Evolutionary conservation across 192 early-diverging fungal genomes (phyloP).

Genomic region (Diversispora eburnea): DNA sequence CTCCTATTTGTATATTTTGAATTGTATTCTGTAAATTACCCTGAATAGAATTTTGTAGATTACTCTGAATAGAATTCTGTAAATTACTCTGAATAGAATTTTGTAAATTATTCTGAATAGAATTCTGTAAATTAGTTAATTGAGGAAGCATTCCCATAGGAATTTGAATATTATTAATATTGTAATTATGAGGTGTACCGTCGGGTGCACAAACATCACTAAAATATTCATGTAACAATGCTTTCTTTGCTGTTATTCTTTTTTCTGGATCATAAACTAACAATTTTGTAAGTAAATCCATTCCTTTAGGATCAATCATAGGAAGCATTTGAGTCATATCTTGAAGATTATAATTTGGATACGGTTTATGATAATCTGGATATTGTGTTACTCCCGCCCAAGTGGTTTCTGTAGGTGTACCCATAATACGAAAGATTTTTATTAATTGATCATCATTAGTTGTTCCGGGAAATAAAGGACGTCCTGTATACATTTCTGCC

Average conservation of each 20-base stretch:
- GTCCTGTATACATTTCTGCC: conserved; percentile 85
- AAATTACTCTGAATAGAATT: no score
- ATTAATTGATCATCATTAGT: conserved; percentile 78
- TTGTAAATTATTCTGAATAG: no score
- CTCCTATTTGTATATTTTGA: conserved; percentile 18
- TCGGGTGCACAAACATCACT: conserved; percentile 4
- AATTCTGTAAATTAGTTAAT: not conserved
- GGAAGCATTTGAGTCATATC: conserved; percentile 63
- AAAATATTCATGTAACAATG: conserved; percentile 60
- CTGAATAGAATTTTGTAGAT: no score
- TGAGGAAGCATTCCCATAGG: not conserved
- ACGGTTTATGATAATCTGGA: conserved; percentile 69
- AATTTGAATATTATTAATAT: not conserved
- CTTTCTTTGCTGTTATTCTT: conserved; percentile 63
- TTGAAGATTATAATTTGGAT: conserved; percentile 60
- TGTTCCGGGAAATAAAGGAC: conserved; percentile 78
- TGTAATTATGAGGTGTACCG: conserved; percentile 36
- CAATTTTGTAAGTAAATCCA: conserved; percentile 71
- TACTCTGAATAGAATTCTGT: no score
- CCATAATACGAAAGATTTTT: conserved; percentile 77
- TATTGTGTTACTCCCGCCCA: conserved; percentile 72
- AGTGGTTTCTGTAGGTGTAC: conserved; percentile 71
- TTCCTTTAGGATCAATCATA: conserved; percentile 70
- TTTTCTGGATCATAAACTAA: conserved; percentile 70
- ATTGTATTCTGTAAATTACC: no score